Evolutionary conservation across 495 filamentous ascomycete genomes (phyloP).

Genomic region (Apiosordaria backusii): DNA sequence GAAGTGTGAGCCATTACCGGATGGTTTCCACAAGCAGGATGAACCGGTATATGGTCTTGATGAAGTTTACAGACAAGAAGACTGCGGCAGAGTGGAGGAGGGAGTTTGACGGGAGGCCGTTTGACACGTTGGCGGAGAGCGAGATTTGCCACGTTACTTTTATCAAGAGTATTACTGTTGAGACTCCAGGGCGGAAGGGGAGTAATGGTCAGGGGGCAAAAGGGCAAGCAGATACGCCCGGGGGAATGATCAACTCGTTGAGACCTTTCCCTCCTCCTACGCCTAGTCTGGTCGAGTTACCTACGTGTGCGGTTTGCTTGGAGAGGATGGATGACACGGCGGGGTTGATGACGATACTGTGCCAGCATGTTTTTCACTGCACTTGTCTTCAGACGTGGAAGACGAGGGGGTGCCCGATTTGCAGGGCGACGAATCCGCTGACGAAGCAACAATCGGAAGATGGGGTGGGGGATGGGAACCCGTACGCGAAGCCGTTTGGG

Average conservation of each 20-base stretch:
- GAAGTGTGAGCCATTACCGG: slow-evolving; percentile 87
- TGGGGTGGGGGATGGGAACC: slow-evolving; percentile 37
- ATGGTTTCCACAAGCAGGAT: slow-evolving; percentile 87
- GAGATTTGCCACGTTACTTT: slow-evolving; percentile 97
- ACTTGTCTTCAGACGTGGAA: slow-evolving; percentile 96
- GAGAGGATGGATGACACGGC: slow-evolving; percentile 98
- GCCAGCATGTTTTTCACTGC: slow-evolving; percentile 98
- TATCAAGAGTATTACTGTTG: slow-evolving; percentile 78
- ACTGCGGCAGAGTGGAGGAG: slow-evolving; percentile 75
- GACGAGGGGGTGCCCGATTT: slow-evolving; percentile 89
- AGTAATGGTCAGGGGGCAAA: slow-evolving; percentile 55
- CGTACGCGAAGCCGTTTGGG: slow-evolving; percentile 50
- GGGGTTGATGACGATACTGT: slow-evolving; percentile 89
- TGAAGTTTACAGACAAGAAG: slow-evolving; percentile 81
- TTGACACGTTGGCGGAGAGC: slow-evolving; percentile 80
- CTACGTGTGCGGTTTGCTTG: slow-evolving; percentile 93
- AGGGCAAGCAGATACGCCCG: slow-evolving; percentile 58
- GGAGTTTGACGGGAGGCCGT: slow-evolving; percentile 91
- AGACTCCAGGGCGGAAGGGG: slow-evolving; percentile 43
- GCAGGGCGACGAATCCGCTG: slow-evolving; percentile 68
- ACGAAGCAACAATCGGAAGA: slow-evolving; percentile 24
- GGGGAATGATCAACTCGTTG: slow-evolving; percentile 50
- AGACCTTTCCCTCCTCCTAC: slow-evolving; percentile 92
- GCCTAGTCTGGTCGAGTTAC: slow-evolving; percentile 82
- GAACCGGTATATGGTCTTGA: slow-evolving; percentile 94